Evolutionary conservation across 2,329 filamentous ascomycete genomes (phyloP).

Genomic region (Colletotrichum chlorophyti): DNA sequence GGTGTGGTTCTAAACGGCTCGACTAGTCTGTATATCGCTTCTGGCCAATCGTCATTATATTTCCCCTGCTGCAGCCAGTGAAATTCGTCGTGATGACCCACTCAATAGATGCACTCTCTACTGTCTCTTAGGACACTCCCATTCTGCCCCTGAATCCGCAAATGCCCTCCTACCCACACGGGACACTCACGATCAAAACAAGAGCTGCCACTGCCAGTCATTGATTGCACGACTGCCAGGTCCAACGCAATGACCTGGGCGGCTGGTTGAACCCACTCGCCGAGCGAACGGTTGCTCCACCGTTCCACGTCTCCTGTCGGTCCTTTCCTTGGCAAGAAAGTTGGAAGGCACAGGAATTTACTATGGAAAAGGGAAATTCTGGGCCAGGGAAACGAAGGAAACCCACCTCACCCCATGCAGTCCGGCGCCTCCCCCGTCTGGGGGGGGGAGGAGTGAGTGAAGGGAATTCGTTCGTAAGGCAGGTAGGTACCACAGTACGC

Average conservation of each 20-base stretch:
- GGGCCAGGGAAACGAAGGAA: slow-evolving; percentile 6
- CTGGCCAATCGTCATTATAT: too few species aligned
- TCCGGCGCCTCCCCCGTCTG: too few species aligned
- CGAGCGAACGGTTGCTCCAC: slow-evolving; percentile 15
- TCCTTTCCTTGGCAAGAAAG: slow-evolving; percentile 26
- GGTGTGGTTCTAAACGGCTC: too few species aligned
- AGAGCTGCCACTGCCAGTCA: slow-evolving; percentile 11
- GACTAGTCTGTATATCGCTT: too few species aligned
- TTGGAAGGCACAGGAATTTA: too few species aligned
- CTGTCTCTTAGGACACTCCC: too few species aligned
- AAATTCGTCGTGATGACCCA: too few species aligned
- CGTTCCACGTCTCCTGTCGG: slow-evolving; percentile 27
- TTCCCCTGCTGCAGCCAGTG: too few species aligned
- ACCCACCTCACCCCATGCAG: too few species aligned
- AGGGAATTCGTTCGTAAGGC: background rate
- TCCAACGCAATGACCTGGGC: slow-evolving; percentile 2
- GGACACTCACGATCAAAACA: background rate
- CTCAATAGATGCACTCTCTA: too few species aligned
- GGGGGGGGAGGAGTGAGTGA: background rate
- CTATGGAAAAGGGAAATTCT: slow-evolving; percentile 10
- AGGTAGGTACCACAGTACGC: background rate
- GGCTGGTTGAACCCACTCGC: background rate
- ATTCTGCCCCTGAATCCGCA: slow-evolving; percentile 12
- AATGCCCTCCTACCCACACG: slow-evolving; percentile 4
- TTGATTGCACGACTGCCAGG: slow-evolving; percentile 16